Base-by-base conservation (phyloP, 2,329 filamentous ascomycete species). In the Calonectria honghensis region DNA sequence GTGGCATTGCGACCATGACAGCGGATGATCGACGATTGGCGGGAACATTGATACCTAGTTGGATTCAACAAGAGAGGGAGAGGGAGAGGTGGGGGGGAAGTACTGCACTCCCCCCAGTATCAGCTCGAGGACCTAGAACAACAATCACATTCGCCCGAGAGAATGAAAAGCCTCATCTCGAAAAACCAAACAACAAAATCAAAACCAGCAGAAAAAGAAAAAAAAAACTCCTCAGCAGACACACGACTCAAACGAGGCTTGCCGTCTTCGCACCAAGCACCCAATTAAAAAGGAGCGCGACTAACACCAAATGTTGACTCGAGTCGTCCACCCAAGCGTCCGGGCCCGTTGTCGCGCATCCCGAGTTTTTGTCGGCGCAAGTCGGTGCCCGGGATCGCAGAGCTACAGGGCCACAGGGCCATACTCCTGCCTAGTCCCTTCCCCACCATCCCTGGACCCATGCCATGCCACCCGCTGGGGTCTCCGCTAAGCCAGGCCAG, bases 321-420 rank as follows among this genome's bases (percentile, higher is more conserved):
- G 74, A 73, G 73, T 77, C 75, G 72, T 70, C 73, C 64, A 70
- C 52, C 73, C 24, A 48, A 63, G 68, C 31, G 61, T 70, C 68
- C 72, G 68, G 57, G 57, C 67, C 54, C 59, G 72, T 75, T 74
- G 68, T 76, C 76, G 73, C 68, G 72, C 73, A 72, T 81, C 76
- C 76, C 79, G 79, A 81, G 78, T 77, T 79, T 81, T 81, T 80
- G 79, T 80, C 79, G 79, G 78, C 72, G 74, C 79, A 69, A 71
- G 74, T 79, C 70, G 73, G 77, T 41, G 72, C 76, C 48, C 71
- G 48, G 51, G 39, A 14, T 41, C 39, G 16, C 39, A 20, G 39
- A 41, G 41, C 69, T 63, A 61, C 57, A 39, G 48, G 50, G 24
- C 27, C 45, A 64, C 41, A 31, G 59, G 57, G 39, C 41, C 29